phyloP scores from a whole-genome alignment of 2,329 filamentous ascomycete species.

The Alternaria sp. region DNA sequence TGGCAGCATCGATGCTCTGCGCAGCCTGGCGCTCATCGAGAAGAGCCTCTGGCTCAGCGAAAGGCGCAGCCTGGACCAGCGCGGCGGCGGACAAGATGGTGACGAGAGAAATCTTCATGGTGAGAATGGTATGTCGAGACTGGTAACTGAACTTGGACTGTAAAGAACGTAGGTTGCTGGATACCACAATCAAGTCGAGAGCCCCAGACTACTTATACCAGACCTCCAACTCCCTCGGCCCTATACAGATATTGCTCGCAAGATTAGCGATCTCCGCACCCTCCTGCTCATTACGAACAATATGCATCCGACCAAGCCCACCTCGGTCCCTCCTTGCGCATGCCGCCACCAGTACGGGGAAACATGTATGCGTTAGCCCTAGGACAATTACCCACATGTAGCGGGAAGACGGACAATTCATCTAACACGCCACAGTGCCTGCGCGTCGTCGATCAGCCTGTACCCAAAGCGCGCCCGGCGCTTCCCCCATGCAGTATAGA shows the following conservation, averaged over 20 bases:
- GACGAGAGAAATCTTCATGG: conserved; percentile 43
- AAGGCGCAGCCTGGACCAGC: conserved; percentile 35
- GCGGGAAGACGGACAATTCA: background rate
- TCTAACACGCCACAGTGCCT: background rate
- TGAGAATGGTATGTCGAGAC: background rate
- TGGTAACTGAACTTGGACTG: background rate
- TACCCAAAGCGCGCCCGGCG: background rate
- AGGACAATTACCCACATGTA: background rate
- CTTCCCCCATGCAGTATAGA: background rate
- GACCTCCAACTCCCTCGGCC: background rate
- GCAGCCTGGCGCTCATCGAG: conserved; percentile 41
- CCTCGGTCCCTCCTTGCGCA: background rate
- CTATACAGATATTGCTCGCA: background rate
- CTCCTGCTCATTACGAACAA: background rate
- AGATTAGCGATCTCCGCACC: background rate
- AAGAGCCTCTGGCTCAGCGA: conserved; percentile 36
- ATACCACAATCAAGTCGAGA: background rate
- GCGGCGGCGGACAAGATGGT: conserved; percentile 38
- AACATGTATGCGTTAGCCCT: background rate
- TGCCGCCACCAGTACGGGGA: background rate
- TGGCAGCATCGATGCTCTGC: conserved; percentile 61
- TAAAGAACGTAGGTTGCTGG: background rate
- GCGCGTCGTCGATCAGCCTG: background rate
- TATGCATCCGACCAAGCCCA: background rate
- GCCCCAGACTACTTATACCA: conserved; percentile 7